These are phyloP conservation scores for Vitis cinerea DNA, from an alignment of 164 flowering plant genomes.

Conservation along the genomic window DNA sequence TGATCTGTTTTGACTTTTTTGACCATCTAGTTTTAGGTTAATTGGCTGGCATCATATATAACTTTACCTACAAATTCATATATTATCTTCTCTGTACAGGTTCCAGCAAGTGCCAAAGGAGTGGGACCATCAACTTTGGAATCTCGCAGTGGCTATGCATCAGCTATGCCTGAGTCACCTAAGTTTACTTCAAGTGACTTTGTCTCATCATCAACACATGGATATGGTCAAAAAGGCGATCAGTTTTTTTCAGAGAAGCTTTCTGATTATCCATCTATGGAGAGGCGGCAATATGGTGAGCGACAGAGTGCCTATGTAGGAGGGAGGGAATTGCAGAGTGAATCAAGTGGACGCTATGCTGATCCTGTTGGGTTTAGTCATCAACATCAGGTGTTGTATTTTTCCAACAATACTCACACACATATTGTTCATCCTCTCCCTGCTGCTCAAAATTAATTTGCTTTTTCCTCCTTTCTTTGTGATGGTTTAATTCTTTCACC, in stretches of 20 bases:
- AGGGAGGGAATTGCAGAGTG: conserved; percentile 66
- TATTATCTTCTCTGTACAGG: conserved; percentile 27
- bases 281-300: conserved; percentile 68
- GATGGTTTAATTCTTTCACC: background rate
- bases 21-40: background rate
- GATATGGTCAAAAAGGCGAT: conserved; percentile 67
- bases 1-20: background rate
- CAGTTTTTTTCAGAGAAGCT: conserved; percentile 55
- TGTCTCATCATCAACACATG: conserved; percentile 59
- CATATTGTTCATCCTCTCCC: background rate
- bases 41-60: background rate
- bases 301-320: conserved; percentile 59
- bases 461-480: background rate
- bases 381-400: conserved; percentile 63
- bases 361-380: conserved; percentile 64
- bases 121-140: conserved; percentile 57
- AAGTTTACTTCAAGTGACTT: conserved; percentile 60
- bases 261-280: conserved; percentile 66
- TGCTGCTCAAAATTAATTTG: background rate
- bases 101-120: conserved; percentile 50
- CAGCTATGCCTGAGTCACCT: conserved; percentile 60
- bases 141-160: conserved; percentile 59
- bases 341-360: conserved; percentile 54
- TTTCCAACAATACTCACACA: background rate
- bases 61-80: background rate